Evolutionary conservation across 2,329 filamentous ascomycete species (phyloP).

Genomic region (Tolypocladium guangdongense): DNA sequence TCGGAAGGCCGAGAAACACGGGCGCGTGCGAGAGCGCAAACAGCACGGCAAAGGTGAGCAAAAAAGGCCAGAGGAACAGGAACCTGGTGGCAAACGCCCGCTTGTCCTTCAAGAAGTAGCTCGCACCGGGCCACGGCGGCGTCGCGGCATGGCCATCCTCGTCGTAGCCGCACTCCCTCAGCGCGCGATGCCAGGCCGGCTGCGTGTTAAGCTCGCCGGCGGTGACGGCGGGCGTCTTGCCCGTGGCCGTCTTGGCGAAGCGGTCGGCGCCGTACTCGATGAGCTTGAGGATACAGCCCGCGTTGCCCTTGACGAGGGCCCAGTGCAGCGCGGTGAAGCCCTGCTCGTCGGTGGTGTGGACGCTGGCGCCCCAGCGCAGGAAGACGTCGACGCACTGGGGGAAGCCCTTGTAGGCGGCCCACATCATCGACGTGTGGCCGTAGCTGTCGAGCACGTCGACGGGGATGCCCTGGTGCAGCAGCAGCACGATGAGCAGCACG

Average conservation of each 20-base stretch:
- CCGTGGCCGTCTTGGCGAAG: constrained; percentile 78
- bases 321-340: constrained; percentile 94
- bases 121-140: constrained; percentile 61
- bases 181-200: constrained; percentile 69
- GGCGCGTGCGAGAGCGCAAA: constrained; percentile 64
- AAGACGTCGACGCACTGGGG: constrained; percentile 87
- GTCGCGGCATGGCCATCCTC: constrained; percentile 61
- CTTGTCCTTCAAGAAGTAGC: constrained; percentile 65
- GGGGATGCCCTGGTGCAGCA: constrained; percentile 90
- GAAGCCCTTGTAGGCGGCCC: constrained; percentile 96
- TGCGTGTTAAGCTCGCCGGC: constrained; percentile 84
- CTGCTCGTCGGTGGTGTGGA: constrained; percentile 81
- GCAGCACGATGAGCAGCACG: constrained; percentile 74
- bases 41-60: constrained; percentile 60
- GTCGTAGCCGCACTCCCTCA: constrained; percentile 77
- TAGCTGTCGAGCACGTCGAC: constrained; percentile 85
- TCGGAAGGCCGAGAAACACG: constrained; percentile 65
- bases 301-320: constrained; percentile 88
- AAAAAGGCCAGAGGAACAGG: constrained; percentile 80
- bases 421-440: constrained; percentile 93
- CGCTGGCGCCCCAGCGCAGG: constrained; percentile 87
- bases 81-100: constrained; percentile 71
- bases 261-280: constrained; percentile 93
- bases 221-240: constrained; percentile 80
- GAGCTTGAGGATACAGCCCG: constrained; percentile 82